Evolutionary conservation across 2,329 filamentous ascomycete genomes (phyloP), one percentile per base, ranked within the genome.

Genomic region (Pseudovirgaria hyperparasitica): DNA sequence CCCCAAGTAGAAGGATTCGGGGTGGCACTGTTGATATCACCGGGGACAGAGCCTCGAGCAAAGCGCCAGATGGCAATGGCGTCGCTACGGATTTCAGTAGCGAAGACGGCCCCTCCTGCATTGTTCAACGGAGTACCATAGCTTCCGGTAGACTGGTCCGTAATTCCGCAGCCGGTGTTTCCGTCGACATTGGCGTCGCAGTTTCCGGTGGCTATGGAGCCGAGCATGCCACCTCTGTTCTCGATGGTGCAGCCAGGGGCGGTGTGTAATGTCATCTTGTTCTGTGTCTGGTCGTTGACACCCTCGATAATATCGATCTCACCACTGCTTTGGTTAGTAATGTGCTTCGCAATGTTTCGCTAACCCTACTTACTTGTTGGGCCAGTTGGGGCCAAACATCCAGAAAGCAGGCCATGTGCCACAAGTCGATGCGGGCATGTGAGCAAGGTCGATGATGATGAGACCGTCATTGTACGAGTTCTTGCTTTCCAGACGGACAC

Each of bases 61-160:
- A 92, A 94, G 65, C 82, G 87, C 71, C 75, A 94, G 37, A 92
- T 65, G 21, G 67, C 67, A 51, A 96, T 90, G 36, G 63, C 63
- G 1, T 67, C 48, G 16, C 67, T 64, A 2, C 77, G 82, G 81
- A 85, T 92, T 33, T 57, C 43, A 9, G 54, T 60, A 12, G 58
- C 62, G 36, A 57, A 65, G 23, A 65, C 54, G 25, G 54, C 59
- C 26, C 62, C 62, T 15, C 42, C 42, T 28, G 50, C 54, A 9
- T 37, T 28, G 43, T 66, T 78, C 50, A 77, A 67, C 0, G 50
- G 58, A 4, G 50, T 47, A 19, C 72, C 72, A 30, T 63, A 74
- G 27, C 50, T 54, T 19, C 43, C 37, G 14, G 54, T 48, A 17
- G 46, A 37, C 11, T 54, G 41, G 15, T 58, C 57, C 19, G 46